Evolutionary conservation across 495 filamentous ascomycete genomes (phyloP), one percentile per base, ranked within the genome.

Genomic region (Penicillium pulvis): DNA sequence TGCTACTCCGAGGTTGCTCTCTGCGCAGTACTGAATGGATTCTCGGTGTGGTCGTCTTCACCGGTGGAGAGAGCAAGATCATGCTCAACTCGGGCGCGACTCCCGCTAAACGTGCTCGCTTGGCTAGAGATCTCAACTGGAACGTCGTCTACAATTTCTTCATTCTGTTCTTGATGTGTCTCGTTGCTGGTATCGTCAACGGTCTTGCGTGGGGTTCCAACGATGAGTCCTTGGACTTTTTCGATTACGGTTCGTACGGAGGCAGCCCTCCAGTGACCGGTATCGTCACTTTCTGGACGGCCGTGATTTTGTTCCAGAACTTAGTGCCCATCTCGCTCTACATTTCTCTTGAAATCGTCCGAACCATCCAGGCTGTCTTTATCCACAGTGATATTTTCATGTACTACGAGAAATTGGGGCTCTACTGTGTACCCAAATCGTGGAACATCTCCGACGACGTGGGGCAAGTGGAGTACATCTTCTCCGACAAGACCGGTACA

Each of bases 401-500:
- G 93, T 98, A 97, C 72, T 97, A 98, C 77, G 93, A 93, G 23
- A 87, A 85, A 69, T 82, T 98, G 65, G 92, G 94, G 65, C 90
- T 95, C 64, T 91, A 92, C 2, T 99, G 95, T 70, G 91, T 96
- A 6, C 95, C 95, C 12, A 98, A 98, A 64, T 92, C 94, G 2
- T 99, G 95, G 95, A 99, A 98, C 71, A 97, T 99, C 56, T 97
- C 92, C 2, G 95, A 99, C 65, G 95, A 99, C 64, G 81, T 99
- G 33, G 95, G 95, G 10, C 95, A 99, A 75, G 97, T 99, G 58
- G 95, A 99, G 72, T 99, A 98, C 74, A 96, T 99, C 61, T 99
- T 99, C 78, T 98, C 95, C 1, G 95, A 99, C 78, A 99, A 99
- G 75, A 99, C 95, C 2, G 95, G 95, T 36, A 99, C 95, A 5